Percentiles rank a stretch among this genome's conserved stretches.
phyloP scores from a whole-genome alignment of 2,329 filamentous ascomycete species.

The Lasiodiplodia sp. region DNA sequence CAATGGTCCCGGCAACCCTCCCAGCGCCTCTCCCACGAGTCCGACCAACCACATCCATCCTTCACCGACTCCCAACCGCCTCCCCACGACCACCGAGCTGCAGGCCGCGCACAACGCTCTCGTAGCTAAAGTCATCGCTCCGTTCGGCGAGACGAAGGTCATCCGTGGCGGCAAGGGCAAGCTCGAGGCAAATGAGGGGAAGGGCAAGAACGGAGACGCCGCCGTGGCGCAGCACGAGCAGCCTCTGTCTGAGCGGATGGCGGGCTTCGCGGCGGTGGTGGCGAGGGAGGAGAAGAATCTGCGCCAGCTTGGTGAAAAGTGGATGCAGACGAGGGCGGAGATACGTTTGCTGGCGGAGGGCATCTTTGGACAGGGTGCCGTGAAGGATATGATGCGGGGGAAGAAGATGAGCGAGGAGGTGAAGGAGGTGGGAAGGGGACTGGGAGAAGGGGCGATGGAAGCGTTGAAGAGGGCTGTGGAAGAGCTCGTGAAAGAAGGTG shows the following conservation, averaged over 20 bases:
- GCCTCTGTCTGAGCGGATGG: slow-evolving; percentile 36
- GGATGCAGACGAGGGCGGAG: slow-evolving; percentile 40
- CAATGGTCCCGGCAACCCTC: slow-evolving; percentile 31
- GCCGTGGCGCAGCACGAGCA: neutral
- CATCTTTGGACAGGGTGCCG: neutral
- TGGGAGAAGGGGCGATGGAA: slow-evolving; percentile 34
- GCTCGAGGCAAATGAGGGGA: neutral
- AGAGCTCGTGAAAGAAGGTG: slow-evolving; percentile 34
- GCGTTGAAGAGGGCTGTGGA: slow-evolving; percentile 34
- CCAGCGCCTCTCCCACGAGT: slow-evolving; percentile 37
- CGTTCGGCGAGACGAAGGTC: slow-evolving; percentile 36
- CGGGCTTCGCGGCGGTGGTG: slow-evolving; percentile 36
- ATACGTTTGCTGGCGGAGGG: slow-evolving; percentile 33
- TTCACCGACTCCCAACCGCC: slow-evolving; percentile 26
- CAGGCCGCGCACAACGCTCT: slow-evolving; percentile 35
- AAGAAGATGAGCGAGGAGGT: neutral
- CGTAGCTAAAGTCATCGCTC: slow-evolving; percentile 35
- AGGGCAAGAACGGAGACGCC: slow-evolving; percentile 31
- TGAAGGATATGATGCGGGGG: neutral
- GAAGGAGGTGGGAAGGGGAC: neutral
- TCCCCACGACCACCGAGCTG: slow-evolving; percentile 34
- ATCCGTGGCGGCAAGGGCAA: slow-evolving; percentile 26
- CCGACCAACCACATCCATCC: slow-evolving; percentile 35
- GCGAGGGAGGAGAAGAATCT: slow-evolving; percentile 36
- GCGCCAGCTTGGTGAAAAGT: slow-evolving; percentile 36